These are phyloP conservation scores for Aegilops umbellulata DNA, from an alignment of 176 grass and related monocot genomes.

Conservation along the genomic window DNA sequence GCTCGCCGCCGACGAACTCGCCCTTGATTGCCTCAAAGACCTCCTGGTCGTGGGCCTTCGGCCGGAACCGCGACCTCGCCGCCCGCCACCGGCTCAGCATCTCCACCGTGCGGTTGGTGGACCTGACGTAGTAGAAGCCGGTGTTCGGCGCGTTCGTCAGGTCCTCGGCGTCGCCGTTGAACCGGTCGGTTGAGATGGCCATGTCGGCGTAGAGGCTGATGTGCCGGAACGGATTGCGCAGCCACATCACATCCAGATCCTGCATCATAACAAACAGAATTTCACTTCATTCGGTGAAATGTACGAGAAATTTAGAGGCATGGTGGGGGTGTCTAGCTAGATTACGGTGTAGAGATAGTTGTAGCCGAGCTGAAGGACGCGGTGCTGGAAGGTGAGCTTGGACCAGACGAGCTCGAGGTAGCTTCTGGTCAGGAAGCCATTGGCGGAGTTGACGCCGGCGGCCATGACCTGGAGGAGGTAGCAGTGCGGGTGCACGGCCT, in stretches of 20 bases:
- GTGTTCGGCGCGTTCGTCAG: conserved; percentile 48
- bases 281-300: accelerated
- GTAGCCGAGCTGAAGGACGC: conserved; percentile 63
- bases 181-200: conserved; percentile 44
- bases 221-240: conserved; percentile 55
- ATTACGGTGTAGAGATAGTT: conserved; percentile 53
- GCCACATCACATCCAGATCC: conserved; percentile 58
- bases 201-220: conserved; percentile 38
- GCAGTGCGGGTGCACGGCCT: conserved; percentile 50
- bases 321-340: no score
- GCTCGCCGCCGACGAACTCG: conserved; percentile 28
- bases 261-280: background rate
- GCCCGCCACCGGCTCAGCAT: conserved; percentile 41
- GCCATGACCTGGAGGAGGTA: conserved; percentile 31
- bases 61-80: conserved; percentile 41
- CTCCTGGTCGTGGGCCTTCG: conserved; percentile 35
- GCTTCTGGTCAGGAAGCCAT: background rate
- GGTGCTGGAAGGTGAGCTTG: conserved; percentile 38
- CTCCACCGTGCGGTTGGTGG: conserved; percentile 29
- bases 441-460: background rate
- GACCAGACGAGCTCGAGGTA: conserved; percentile 9
- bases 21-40: conserved; percentile 53
- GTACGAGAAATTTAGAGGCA: no score
- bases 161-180: conserved; percentile 22
- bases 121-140: conserved; percentile 50